A percentile compares a stretch with the other conserved stretches of the same genome.
phyloP scores from a whole-genome alignment of 2,329 filamentous ascomycete species.

The Phialophora expanda region DNA sequence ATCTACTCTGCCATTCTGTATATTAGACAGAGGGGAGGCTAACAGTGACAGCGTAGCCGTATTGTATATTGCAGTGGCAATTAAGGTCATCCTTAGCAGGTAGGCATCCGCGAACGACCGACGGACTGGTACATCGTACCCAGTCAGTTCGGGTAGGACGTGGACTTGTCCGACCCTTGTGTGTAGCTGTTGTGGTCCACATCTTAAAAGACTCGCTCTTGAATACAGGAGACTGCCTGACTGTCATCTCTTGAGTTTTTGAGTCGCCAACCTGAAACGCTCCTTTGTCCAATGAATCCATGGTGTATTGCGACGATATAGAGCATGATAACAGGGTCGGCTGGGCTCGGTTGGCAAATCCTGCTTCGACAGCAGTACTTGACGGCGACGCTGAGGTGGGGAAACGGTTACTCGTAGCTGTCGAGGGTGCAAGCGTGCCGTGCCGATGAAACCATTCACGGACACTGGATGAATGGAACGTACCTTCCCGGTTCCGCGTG shows the following conservation, averaged over 20 bases:
- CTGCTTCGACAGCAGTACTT: too few species aligned
- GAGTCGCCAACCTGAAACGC: neutral
- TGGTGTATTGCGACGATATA: neutral
- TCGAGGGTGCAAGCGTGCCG: neutral
- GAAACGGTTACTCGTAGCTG: neutral
- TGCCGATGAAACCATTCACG: neutral
- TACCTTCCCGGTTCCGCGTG: neutral
- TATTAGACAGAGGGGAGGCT: too few species aligned
- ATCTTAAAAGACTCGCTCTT: neutral
- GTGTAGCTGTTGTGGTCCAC: neutral
- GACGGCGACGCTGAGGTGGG: neutral
- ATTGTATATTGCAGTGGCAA: too few species aligned
- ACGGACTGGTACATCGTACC: neutral
- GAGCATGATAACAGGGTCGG: neutral
- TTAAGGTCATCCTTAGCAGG: too few species aligned
- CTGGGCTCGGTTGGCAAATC: neutral
- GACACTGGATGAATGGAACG: neutral
- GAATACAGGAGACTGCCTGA: neutral
- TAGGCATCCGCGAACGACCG: neutral
- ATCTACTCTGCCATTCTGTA: too few species aligned
- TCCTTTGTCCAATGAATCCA: neutral
- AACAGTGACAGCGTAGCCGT: too few species aligned
- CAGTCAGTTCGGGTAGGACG: neutral
- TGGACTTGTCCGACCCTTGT: neutral
- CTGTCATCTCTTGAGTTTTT: neutral